Evolutionary conservation across 1,284 basidiomycete genomes (phyloP).

Genomic region (Fomes fomentarius): DNA sequence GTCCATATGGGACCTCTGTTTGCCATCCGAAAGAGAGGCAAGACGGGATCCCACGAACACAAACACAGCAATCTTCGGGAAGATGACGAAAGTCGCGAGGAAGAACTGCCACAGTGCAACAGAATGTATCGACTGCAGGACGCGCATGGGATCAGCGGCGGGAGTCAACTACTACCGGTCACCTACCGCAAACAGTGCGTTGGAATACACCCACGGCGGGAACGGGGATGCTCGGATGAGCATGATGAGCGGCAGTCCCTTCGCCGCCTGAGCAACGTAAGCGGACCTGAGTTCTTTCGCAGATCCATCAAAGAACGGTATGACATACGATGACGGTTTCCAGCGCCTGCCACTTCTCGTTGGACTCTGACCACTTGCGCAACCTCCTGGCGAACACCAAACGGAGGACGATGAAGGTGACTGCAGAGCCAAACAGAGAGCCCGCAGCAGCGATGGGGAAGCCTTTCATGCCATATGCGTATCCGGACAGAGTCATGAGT

Average conservation of each 20-base stretch:
- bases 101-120: conserved; percentile 78
- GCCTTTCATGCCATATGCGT: conserved; percentile 80
- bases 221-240: conserved; percentile 82
- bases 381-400: conserved; percentile 58
- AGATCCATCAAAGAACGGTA: background rate
- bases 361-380: conserved; percentile 59
- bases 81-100: conserved; percentile 68
- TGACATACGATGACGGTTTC: conserved; percentile 73
- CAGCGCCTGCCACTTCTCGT: conserved; percentile 77
- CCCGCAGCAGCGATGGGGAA: conserved; percentile 66
- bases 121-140: conserved; percentile 65
- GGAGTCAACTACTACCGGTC: background rate
- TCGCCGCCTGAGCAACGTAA: conserved; percentile 50
- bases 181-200: conserved; percentile 76
- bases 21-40: conserved; percentile 75
- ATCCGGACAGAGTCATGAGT: conserved; percentile 68
- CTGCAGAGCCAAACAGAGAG: conserved; percentile 67
- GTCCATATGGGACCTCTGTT: conserved; percentile 77
- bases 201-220: conserved; percentile 84
- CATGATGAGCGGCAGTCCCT: conserved; percentile 77
- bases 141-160: background rate
- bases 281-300: too few relatives aligned
- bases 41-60: conserved; percentile 81
- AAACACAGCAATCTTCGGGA: conserved; percentile 72
- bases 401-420: conserved; percentile 69